These are phyloP conservation scores for Acacia confusa DNA, from an alignment of 306 rosid species.

Conservation along the genomic window DNA sequence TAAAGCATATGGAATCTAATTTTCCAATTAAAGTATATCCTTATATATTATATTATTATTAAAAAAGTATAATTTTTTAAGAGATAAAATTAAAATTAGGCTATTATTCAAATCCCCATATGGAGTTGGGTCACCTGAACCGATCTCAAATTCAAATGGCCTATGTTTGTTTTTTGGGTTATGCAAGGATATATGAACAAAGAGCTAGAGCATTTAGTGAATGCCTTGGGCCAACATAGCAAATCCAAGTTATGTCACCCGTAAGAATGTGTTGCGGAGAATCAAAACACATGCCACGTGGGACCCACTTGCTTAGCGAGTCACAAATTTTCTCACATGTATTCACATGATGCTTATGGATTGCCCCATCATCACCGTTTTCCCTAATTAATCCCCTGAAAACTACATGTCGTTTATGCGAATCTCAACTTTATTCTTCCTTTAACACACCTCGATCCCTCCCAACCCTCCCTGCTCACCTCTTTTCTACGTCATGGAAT, in stretches of 20 bases:
- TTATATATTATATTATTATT: neutral
- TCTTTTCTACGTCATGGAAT: neutral
- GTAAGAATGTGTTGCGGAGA: slow-evolving; percentile 31
- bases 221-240: slow-evolving; percentile 56
- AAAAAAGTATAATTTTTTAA: neutral
- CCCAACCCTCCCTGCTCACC: no score
- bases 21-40: neutral
- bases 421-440: slow-evolving; percentile 28
- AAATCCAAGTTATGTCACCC: slow-evolving; percentile 66
- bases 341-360: slow-evolving; percentile 70
- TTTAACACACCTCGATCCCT: neutral
- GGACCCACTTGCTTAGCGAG: slow-evolving; percentile 37
- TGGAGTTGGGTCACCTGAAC: slow-evolving; percentile 41
- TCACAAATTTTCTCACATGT: slow-evolving; percentile 62
- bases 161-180: slow-evolving; percentile 22
- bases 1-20: neutral
- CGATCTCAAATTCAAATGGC: slow-evolving; percentile 34
- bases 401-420: slow-evolving; percentile 24
- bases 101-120: slow-evolving; percentile 1
- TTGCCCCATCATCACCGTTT: slow-evolving; percentile 56
- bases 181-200: slow-evolving; percentile 35
- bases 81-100: neutral
- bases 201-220: slow-evolving; percentile 43
- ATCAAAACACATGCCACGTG: slow-evolving; percentile 75
- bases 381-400: slow-evolving; percentile 31